A percentile compares a stretch with the other conserved stretches of the same genome.
Conservation (phyloP, 352 stramenopile genomes). For the Pythium oligandrum region DNA sequence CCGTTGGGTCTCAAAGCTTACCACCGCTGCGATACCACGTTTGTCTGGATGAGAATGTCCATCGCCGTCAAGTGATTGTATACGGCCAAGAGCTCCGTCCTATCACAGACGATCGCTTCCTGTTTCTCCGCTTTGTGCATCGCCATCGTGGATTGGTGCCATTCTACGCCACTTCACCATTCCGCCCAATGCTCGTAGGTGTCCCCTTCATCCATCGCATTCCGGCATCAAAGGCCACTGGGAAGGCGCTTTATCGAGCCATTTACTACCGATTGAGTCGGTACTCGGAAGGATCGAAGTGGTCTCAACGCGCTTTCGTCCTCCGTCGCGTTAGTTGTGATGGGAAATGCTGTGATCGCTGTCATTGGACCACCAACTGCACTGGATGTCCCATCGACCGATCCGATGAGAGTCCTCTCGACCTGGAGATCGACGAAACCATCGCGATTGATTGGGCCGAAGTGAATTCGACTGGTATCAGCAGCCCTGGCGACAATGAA, state of each 20-base stretch:
- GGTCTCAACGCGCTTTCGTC: constrained; percentile 21
- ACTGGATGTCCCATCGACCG: constrained; percentile 40
- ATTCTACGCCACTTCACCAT: constrained; percentile 44
- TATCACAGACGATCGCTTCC: constrained; percentile 4
- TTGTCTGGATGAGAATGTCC: constrained; percentile 6
- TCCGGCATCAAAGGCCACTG: constrained; percentile 16
- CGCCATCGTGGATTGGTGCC: constrained; percentile 32
- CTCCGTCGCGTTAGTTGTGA: constrained; percentile 40
- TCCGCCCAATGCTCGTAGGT: constrained; percentile 27
- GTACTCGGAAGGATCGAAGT: background rate
- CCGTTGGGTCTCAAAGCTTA: too few relatives aligned
- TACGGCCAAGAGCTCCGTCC: constrained; percentile 9
- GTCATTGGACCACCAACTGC: constrained; percentile 51
- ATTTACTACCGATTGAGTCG: constrained; percentile 11
- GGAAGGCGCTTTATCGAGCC: constrained; percentile 27
- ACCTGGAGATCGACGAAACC: constrained; percentile 44
- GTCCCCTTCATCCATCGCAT: constrained; percentile 32
- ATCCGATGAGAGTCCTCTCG: constrained; percentile 21
- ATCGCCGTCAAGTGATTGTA: constrained; percentile 1
- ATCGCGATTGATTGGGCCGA: constrained; percentile 59
- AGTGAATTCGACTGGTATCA: constrained; percentile 11
- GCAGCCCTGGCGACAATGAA: too few relatives aligned
- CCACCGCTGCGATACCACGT: constrained; percentile 4
- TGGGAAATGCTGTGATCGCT: constrained; percentile 38
- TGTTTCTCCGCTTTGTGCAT: constrained; percentile 48